A percentile compares a stretch with the other conserved stretches of the same genome.
Evolutionary conservation across 2,329 filamentous ascomycete species (phyloP).

Genomic region (Tolypocladium nubicola): DNA sequence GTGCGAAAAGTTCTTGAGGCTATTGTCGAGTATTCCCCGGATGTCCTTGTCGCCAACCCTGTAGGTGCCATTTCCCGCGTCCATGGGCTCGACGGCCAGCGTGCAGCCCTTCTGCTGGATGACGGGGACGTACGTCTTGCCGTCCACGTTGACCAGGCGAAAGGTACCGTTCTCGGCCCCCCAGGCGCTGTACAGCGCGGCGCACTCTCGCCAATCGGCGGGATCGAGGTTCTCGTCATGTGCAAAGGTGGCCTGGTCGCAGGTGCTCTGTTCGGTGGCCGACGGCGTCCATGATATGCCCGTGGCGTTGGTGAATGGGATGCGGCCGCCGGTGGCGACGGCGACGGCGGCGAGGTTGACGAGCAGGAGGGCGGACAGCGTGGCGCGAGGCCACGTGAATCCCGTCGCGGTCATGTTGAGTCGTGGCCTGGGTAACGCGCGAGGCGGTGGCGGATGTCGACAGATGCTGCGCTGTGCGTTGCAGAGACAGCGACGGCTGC

Average conservation of each 20-base stretch:
- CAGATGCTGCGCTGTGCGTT: background rate
- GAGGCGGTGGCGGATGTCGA: background rate
- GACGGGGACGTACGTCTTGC: conserved; percentile 10
- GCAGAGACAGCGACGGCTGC: background rate
- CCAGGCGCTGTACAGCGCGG: conserved; percentile 19
- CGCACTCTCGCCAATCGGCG: conserved; percentile 20
- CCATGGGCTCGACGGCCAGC: conserved; percentile 13
- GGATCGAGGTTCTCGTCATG: conserved; percentile 9
- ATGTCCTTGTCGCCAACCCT: conserved; percentile 14
- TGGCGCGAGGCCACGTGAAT: background rate
- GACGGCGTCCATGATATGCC: conserved; percentile 15
- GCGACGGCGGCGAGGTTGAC: background rate
- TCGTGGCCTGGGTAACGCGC: background rate
- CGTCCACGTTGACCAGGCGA: conserved; percentile 8
- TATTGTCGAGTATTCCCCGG: conserved; percentile 9
- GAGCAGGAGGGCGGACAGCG: background rate
- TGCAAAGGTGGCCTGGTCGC: conserved; percentile 14
- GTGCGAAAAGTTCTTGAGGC: conserved; percentile 9
- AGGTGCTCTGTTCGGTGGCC: conserved; percentile 11
- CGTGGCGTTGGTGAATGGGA: conserved; percentile 7
- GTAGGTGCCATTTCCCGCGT: conserved; percentile 8
- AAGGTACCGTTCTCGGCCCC: conserved; percentile 19
- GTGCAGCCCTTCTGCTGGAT: conserved; percentile 14
- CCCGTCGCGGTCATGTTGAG: too few relatives aligned
- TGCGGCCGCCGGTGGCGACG: background rate